Percentiles rank a stretch among this genome's conserved stretches.
Conservation (phyloP, 768 basidiomycete genomes). For the Agaricus blazei region DNA sequence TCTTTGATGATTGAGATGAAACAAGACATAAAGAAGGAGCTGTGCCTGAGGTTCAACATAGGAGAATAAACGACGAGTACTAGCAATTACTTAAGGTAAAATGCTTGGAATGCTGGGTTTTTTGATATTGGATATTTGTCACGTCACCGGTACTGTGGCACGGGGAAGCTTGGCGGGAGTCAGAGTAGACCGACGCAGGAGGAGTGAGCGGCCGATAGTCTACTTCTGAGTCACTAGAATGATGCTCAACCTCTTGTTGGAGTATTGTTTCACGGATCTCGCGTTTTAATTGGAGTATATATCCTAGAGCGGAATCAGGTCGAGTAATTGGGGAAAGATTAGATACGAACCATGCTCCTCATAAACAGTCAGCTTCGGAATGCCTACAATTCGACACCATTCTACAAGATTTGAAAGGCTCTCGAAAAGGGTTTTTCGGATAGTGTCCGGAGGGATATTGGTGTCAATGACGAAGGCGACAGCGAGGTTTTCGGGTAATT, state of each 20-base stretch:
- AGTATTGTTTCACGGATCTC: neutral
- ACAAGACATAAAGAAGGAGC: constrained; percentile 42
- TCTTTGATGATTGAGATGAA: constrained; percentile 59
- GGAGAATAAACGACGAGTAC: neutral
- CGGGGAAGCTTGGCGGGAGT: constrained; percentile 60
- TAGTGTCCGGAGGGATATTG: constrained; percentile 25
- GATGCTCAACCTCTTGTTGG: neutral
- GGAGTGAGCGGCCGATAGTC: constrained; percentile 68
- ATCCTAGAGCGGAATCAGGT: constrained; percentile 1
- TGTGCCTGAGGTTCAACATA: neutral
- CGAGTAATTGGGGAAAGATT: neutral
- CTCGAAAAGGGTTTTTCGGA: constrained; percentile 41
- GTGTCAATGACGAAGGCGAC: constrained; percentile 52
- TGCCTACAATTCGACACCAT: constrained; percentile 63
- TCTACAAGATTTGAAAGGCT: constrained; percentile 46
- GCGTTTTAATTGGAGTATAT: neutral
- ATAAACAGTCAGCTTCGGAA: constrained; percentile 63
- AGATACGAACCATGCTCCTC: constrained; percentile 58
- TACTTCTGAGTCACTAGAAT: constrained; percentile 46
- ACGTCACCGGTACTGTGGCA: constrained; percentile 18
- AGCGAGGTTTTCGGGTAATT: constrained; percentile 63
- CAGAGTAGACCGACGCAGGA: constrained; percentile 69
- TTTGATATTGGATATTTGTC: constrained; percentile 13
- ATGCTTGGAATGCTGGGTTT: neutral
- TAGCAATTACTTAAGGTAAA: neutral